These are phyloP conservation scores for Monosporascus sp. DNA, from an alignment of 2,329 filamentous ascomycete species.

Conservation along the genomic window DNA sequence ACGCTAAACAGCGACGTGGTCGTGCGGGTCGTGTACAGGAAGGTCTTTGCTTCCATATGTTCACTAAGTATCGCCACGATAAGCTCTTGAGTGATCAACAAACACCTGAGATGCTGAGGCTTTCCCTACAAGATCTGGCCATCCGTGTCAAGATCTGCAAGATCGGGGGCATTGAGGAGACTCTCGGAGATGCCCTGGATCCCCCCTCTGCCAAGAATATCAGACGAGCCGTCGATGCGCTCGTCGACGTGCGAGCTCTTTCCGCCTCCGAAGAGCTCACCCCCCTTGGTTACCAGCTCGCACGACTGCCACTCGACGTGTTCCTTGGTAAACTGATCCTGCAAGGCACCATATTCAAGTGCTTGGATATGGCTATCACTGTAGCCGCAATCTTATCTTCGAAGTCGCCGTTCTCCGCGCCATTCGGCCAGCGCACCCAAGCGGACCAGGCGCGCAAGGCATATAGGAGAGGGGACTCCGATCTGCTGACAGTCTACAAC, in stretches of 20 bases:
- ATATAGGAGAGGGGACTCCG: conserved; percentile 84
- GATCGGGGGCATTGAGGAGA: conserved; percentile 87
- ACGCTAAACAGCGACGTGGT: conserved; percentile 90
- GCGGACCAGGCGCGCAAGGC: conserved; percentile 72
- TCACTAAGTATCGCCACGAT: conserved; percentile 86
- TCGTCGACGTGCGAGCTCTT: conserved; percentile 88
- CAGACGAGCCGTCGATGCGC: conserved; percentile 81
- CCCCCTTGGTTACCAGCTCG: conserved; percentile 77
- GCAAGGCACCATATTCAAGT: conserved; percentile 80
- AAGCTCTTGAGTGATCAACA: conserved; percentile 83
- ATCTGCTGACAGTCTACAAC: conserved; percentile 88
- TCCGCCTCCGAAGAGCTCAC: conserved; percentile 80
- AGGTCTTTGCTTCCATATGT: conserved; percentile 92
- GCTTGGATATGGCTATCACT: conserved; percentile 85
- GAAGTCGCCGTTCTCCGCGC: conserved; percentile 87
- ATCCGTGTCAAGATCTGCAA: conserved; percentile 98
- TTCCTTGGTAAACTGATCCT: conserved; percentile 92
- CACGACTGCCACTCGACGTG: conserved; percentile 85
- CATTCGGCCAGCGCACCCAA: conserved; percentile 77
- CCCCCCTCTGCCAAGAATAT: conserved; percentile 90
- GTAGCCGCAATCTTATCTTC: conserved; percentile 90
- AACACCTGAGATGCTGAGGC: conserved; percentile 89
- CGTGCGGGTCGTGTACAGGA: conserved; percentile 93
- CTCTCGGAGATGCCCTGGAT: conserved; percentile 80
- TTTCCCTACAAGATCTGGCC: conserved; percentile 90